phyloP scores from a whole-genome alignment of 2,329 filamentous ascomycete genomes.

The Pseudogymnoascus sp. region DNA sequence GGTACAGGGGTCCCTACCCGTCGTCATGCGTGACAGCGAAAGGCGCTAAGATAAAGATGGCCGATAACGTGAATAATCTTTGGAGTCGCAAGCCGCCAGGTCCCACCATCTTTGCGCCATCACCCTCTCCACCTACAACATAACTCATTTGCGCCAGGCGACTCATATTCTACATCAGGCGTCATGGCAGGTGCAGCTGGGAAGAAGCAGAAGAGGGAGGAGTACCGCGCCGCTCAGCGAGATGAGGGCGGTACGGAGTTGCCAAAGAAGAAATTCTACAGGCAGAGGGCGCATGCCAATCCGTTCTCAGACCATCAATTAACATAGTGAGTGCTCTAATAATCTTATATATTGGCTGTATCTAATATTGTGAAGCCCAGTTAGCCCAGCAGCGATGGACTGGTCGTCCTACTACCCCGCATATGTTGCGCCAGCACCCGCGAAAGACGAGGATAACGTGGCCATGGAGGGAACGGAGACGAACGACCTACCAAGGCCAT shows the following conservation, averaged over 20 bases:
- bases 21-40: conserved; percentile 5
- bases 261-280: conserved; percentile 92
- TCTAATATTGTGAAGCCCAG: conserved; percentile 49
- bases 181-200: conserved; percentile 38
- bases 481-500: conserved; percentile 24
- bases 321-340: conserved; percentile 59
- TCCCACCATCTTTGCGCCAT: conserved; percentile 2
- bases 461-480: conserved; percentile 16
- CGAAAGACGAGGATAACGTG: conserved; percentile 25
- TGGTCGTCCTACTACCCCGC: conserved; percentile 80
- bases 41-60: conserved; percentile 7
- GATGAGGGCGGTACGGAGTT: conserved; percentile 43
- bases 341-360: neutral
- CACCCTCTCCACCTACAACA: neutral
- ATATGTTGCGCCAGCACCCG: conserved; percentile 44
- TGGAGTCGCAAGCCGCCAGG: conserved; percentile 1
- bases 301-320: conserved; percentile 92
- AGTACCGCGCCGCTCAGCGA: conserved; percentile 49
- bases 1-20: conserved; percentile 6
- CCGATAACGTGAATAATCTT: conserved; percentile 8
- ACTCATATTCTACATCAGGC: neutral
- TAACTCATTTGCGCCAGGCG: neutral
- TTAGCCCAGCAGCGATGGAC: conserved; percentile 75
- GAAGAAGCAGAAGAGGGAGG: conserved; percentile 58
- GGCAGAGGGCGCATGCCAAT: conserved; percentile 94